Evolutionary conservation across 2,329 filamentous ascomycete genomes (phyloP).

Genomic region (Hypoxylon sp.): DNA sequence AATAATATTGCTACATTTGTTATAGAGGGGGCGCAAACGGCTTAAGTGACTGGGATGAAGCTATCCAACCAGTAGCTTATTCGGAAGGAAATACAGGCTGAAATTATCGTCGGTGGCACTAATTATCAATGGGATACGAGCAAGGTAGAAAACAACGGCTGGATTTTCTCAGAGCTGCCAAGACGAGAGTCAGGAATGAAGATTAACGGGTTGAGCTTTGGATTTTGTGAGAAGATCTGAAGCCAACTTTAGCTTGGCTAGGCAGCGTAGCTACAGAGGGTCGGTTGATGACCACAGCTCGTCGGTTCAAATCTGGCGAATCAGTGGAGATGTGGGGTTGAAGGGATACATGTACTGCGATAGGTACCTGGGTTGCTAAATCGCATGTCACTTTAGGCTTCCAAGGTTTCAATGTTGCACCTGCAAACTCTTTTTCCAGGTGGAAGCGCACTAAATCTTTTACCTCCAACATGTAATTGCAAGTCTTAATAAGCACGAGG

Average conservation of each 20-base stretch:
- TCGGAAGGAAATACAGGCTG: slow-evolving; percentile 3
- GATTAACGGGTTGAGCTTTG: neutral
- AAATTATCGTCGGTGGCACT: neutral
- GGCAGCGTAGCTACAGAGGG: neutral
- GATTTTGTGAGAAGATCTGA: neutral
- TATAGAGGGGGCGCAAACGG: neutral
- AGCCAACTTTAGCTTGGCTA: neutral
- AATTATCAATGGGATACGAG: slow-evolving; percentile 8
- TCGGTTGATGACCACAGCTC: neutral
- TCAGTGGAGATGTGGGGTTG: neutral
- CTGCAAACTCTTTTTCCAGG: no score
- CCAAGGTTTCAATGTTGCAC: no score
- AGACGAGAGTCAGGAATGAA: neutral
- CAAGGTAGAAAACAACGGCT: slow-evolving; percentile 4
- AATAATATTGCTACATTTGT: neutral
- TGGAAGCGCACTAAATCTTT: no score
- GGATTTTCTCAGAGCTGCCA: neutral
- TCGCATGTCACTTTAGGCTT: no score
- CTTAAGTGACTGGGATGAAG: neutral
- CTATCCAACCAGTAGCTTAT: slow-evolving; percentile 10
- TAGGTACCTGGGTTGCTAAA: neutral
- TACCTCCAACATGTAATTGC: neutral
- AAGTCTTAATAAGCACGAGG: no score
- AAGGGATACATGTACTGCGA: no score
- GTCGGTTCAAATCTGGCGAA: neutral